These are phyloP conservation scores for Lomentospora prolificans DNA, from an alignment of 2,329 filamentous ascomycete genomes.

Conservation along the genomic window DNA sequence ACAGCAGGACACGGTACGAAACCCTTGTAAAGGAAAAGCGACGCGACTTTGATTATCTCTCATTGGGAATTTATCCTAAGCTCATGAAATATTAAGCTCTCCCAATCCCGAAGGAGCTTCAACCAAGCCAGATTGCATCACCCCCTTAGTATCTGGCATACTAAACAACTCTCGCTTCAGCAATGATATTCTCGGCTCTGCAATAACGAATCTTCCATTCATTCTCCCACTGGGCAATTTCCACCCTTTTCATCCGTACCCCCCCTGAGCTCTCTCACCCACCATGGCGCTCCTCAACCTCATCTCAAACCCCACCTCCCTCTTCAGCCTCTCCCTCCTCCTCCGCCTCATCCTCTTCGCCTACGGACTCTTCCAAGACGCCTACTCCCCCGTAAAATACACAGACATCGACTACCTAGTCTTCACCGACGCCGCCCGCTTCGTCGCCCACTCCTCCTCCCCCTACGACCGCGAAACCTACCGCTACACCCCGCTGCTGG, in stretches of 20 bases:
- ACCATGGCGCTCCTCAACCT: slow-evolving; percentile 8
- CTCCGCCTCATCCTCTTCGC: slow-evolving; percentile 67
- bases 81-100: too few species aligned
- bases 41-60: too few species aligned
- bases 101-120: too few species aligned
- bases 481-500: slow-evolving; percentile 87
- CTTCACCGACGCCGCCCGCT: slow-evolving; percentile 89
- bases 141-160: background rate
- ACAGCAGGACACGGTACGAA: background rate
- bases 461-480: slow-evolving; percentile 91
- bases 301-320: slow-evolving; percentile 15
- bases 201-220: background rate
- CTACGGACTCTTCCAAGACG: slow-evolving; percentile 90
- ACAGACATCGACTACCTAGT: slow-evolving; percentile 98
- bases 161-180: background rate
- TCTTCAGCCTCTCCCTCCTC: slow-evolving; percentile 47
- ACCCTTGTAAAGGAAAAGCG: background rate
- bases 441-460: slow-evolving; percentile 50
- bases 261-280: background rate
- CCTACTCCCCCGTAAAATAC: slow-evolving; percentile 86
- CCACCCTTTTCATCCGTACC: background rate
- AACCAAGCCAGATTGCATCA: too few species aligned
- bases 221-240: too few species aligned
- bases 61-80: too few species aligned
- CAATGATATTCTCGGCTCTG: background rate